Base-by-base conservation (phyloP, 768 basidiomycete genomes). In the Mycena albidolilacea region DNA sequence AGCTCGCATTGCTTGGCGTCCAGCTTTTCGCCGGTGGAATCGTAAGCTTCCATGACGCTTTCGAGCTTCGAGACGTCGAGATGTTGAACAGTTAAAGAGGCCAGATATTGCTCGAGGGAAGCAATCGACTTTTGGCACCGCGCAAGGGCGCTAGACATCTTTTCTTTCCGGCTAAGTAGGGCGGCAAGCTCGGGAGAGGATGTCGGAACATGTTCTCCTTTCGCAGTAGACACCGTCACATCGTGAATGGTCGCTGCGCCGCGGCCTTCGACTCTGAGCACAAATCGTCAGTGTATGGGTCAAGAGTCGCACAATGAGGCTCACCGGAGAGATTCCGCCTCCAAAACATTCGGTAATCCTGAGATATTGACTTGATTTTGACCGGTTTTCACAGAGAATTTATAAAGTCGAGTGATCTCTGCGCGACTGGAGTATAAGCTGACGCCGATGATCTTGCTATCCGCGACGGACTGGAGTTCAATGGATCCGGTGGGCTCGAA, bases 351-450 rank as follows among this genome's bases (percentile, higher is more conserved):
- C 1, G 77, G 76, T 46, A 78, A 19, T 5, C 74, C 76, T 9
- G 66, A 55, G 48, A 78, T 64, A 35, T 65, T 50, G 3, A 78
- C 74, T 44, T 73, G 69, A 54, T 78, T 77, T 14, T 73, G 74
- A 1, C 77, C 78, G 10, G 55, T 55, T 21, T 62, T 60, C 15
- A 77, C 68, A 17, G 60, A 44, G 66, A 85, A 79, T 43, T 76
- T 80, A 76, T 80, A 84, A 10, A 80, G 50, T 9, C 85, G 81
- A 0, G 83, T 83, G 35, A 86, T 78, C 69, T 86, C 84, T 43
- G 85, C 85, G 50, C 81, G 80, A 6, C 76, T 76, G 14, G 82
- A 77, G 75, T 85, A 85, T 14, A 86, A 63, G 72, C 77, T 81
- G 61, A 85, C 83, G 19, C 74, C 75, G 55, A 75, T 75, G 64